Evolutionary conservation across 768 basidiomycete genomes (phyloP).

Genomic region (Auricularia cornea): DNA sequence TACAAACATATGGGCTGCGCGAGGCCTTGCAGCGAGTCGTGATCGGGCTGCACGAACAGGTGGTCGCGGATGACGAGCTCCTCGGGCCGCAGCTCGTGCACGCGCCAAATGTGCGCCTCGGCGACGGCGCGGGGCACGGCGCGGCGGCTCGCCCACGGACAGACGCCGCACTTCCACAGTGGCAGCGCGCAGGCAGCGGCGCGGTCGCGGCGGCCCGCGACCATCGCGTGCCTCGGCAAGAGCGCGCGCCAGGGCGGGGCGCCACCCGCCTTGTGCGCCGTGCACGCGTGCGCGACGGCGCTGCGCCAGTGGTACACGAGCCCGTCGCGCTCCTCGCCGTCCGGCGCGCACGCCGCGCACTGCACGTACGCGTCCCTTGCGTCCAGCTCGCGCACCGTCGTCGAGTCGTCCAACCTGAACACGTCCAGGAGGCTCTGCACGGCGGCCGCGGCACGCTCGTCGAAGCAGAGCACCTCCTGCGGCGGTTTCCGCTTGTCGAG

Average conservation of each 20-base stretch:
- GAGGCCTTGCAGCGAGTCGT: not conserved
- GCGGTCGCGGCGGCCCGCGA: not conserved
- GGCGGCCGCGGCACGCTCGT: not conserved
- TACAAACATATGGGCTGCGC: not conserved
- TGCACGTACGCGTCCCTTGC: not conserved
- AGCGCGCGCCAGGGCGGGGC: not conserved
- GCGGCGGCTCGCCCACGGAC: not conserved
- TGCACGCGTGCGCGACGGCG: not conserved
- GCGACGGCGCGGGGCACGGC: not conserved
- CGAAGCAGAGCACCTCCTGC: not conserved
- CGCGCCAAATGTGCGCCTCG: not conserved
- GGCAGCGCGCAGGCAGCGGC: not conserved
- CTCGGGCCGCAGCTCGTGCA: not conserved
- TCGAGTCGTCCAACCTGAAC: not conserved
- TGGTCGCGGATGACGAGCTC: not conserved
- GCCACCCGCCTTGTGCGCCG: not conserved
- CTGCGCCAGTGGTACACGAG: not conserved
- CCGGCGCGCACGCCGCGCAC: not conserved
- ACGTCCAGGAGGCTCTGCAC: not conserved
- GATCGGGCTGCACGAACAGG: not conserved
- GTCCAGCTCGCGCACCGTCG: not conserved
- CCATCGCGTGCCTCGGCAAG: not conserved
- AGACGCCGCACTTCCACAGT: not conserved
- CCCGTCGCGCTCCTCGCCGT: not conserved
- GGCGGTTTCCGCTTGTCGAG: not conserved